These are phyloP conservation scores for Candolleomyces aberdarensis DNA, from an alignment of 768 basidiomycete genomes.

Conservation along the genomic window DNA sequence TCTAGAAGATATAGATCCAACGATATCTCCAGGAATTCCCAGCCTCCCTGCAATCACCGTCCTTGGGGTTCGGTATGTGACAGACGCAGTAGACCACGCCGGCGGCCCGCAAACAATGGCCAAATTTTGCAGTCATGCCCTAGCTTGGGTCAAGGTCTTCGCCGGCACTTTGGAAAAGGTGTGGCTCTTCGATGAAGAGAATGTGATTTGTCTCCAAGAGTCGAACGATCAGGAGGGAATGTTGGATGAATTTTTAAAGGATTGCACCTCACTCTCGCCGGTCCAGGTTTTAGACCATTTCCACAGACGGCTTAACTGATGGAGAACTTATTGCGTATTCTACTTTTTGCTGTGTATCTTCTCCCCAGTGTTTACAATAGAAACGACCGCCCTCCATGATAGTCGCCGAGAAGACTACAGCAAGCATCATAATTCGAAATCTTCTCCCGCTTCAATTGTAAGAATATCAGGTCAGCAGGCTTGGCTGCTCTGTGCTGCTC, in stretches of 20 bases:
- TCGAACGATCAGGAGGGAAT: not conserved
- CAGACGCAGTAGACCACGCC: not conserved
- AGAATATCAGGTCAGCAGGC: too few species aligned
- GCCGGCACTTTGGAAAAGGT: not conserved
- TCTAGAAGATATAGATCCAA: not conserved
- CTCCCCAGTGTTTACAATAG: too few species aligned
- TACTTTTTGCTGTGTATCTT: too few species aligned
- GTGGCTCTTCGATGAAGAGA: not conserved
- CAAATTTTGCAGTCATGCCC: not conserved
- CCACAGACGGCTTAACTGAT: not conserved
- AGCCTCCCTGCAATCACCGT: not conserved
- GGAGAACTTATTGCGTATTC: too few species aligned
- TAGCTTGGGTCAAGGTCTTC: not conserved
- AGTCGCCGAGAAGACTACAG: too few species aligned
- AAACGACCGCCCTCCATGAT: too few species aligned
- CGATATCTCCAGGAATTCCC: not conserved
- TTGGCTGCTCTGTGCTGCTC: too few species aligned
- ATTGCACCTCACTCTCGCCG: not conserved
- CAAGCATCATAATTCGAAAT: too few species aligned
- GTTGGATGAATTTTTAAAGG: not conserved
- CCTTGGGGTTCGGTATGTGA: not conserved
- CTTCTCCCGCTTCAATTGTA: too few species aligned
- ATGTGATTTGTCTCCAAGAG: not conserved
- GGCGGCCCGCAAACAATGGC: not conserved
- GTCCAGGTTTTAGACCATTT: not conserved